phyloP scores from a whole-genome alignment of 2,329 filamentous ascomycete species.

The Trichoderma hamatum region DNA sequence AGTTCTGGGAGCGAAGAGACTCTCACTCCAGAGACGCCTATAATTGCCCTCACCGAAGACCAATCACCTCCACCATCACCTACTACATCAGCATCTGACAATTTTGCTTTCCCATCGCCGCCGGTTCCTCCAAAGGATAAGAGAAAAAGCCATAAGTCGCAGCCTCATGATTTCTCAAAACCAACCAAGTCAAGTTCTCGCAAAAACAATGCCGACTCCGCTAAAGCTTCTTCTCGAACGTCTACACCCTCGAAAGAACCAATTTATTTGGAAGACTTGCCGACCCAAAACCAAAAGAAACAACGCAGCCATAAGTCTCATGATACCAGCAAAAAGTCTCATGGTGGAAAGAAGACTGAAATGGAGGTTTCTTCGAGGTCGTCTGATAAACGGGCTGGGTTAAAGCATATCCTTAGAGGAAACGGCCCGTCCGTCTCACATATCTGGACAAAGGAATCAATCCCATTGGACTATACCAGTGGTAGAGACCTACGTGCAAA shows the following conservation, averaged over 20 bases:
- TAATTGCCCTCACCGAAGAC: conserved; percentile 1
- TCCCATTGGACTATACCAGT: neutral
- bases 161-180: conserved; percentile 22
- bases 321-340: conserved; percentile 14
- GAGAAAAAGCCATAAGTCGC: neutral
- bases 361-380: conserved; percentile 29
- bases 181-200: conserved; percentile 24
- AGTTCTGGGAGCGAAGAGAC: conserved; percentile 4
- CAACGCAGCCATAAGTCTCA: conserved; percentile 35
- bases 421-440: conserved; percentile 51
- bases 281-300: conserved; percentile 49
- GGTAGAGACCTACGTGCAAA: conserved; percentile 9
- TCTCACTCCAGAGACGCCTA: conserved; percentile 11
- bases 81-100: neutral
- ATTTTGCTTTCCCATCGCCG: neutral
- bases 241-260: conserved; percentile 29
- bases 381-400: conserved; percentile 34
- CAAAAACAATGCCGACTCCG: conserved; percentile 16
- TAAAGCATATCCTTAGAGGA: conserved; percentile 55
- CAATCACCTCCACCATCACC: conserved; percentile 19
- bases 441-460: conserved; percentile 53
- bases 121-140: neutral
- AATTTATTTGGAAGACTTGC: conserved; percentile 11
- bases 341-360: conserved; percentile 39
- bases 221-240: conserved; percentile 15